A percentile compares a stretch with the other conserved stretches of the same genome.
Conservation (phyloP, 2,329 filamentous ascomycete genomes). For the Cyphellophora europaea region DNA sequence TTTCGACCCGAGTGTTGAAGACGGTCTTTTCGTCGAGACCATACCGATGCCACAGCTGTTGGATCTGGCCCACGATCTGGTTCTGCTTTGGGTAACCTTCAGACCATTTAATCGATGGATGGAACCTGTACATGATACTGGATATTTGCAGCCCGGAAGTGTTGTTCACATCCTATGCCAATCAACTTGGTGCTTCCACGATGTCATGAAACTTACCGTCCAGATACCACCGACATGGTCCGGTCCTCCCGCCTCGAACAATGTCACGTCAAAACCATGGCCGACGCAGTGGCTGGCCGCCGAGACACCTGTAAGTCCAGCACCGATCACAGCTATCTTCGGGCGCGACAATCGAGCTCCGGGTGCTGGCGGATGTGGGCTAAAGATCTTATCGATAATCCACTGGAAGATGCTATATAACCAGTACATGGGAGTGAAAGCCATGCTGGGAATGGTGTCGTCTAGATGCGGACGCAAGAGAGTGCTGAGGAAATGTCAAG, state of each 20-base stretch:
- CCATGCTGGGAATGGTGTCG: no score
- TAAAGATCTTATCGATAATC: slow-evolving; percentile 54
- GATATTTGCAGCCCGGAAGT: slow-evolving; percentile 78
- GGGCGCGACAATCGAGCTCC: slow-evolving; percentile 49
- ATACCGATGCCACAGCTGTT: slow-evolving; percentile 65
- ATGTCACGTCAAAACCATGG: slow-evolving; percentile 71
- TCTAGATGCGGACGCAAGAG: no score
- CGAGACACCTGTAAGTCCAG: slow-evolving; percentile 66
- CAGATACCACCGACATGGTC: slow-evolving; percentile 69
- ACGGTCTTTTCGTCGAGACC: slow-evolving; percentile 59
- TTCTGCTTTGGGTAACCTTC: slow-evolving; percentile 68
- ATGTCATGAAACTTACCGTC: no score
- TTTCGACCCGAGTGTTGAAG: slow-evolving; percentile 62
- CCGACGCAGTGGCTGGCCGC: slow-evolving; percentile 75
- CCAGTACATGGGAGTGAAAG: slow-evolving; percentile 41
- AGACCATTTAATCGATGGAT: slow-evolving; percentile 67
- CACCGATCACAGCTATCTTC: slow-evolving; percentile 60
- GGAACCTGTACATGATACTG: slow-evolving; percentile 79
- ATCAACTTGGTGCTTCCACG: no score
- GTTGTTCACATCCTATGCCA: slow-evolving; percentile 73
- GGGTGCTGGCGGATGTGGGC: slow-evolving; percentile 58
- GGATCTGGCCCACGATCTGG: slow-evolving; percentile 66
- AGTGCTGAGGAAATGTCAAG: no score
- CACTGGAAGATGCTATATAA: slow-evolving; percentile 58
- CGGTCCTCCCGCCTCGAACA: slow-evolving; percentile 64